Evolutionary conservation across 1,284 basidiomycete genomes (phyloP), one percentile per base, ranked within the genome.

Genomic region (Pseudozyma tsukubaensis): DNA sequence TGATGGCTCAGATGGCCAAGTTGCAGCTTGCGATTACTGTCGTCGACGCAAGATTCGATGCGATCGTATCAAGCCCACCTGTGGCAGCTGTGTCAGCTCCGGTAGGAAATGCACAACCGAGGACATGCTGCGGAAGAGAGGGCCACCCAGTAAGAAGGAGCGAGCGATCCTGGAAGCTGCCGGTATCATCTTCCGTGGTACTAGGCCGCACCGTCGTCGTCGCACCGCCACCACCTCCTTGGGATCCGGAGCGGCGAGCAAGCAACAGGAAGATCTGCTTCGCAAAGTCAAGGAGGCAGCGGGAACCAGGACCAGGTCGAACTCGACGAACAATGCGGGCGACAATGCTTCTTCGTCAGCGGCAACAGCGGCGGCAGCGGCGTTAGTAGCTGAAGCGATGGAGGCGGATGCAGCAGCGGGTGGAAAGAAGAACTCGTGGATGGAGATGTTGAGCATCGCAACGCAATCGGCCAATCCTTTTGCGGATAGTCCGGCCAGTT

Each of bases 101-200:
- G 72, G 76, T 6, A 42, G 65, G 9, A 66, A 62, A 48, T 77
- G 76, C 65, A 69, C 68, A n/a, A 77, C 76, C 21, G 67, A 74
- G 29, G 76, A 77, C 39, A 70, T 74, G 62, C 62, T 77, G 14
- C 50, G 76, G 4, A 77, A 77, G 59, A 60, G 76, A 11, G 76
- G 76, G 8, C 76, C 76, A 7, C 76, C 72, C 1, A 66, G 61
- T 44, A 77, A 77, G 54, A 69, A 70, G 60, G 72, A 74, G 53
- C 54, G 66, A 8, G 72, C 72, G 24, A 63, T 74, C 32, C 59
- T 74, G 14, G 72, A 74, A 32, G 72, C 72, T 34, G 72, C 72
- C 8, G 66, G 72, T 29, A 74, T 74, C 56, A 69, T 74, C 62
- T 74, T 74, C 56, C 61, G 72, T 4, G 72, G 72, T 3, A 74